Evolutionary conservation across 805 yeast genomes (phyloP).

Genomic region (Candida michaelii): DNA sequence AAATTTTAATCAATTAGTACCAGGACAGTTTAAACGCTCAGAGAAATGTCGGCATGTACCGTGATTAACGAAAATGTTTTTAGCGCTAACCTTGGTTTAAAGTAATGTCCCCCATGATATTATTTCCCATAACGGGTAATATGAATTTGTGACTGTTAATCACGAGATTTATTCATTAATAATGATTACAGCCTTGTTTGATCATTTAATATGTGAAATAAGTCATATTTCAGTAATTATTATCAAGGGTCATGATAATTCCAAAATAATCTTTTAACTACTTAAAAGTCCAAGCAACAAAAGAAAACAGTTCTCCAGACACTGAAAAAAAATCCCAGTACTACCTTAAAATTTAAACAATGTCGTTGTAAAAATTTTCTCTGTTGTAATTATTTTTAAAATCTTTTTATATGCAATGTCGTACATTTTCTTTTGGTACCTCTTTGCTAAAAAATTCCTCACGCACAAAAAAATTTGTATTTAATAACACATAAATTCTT

Average conservation of each 20-base stretch:
- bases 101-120: conserved; percentile 3
- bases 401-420: background rate
- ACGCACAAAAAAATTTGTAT: conserved; percentile 1
- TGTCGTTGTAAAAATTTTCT: background rate
- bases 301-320: background rate
- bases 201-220: no score
- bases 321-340: background rate
- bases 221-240: background rate
- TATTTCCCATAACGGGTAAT: conserved; percentile 4
- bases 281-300: background rate
- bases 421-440: conserved; percentile 4
- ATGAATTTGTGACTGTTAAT: conserved; percentile 1
- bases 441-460: conserved; percentile 4
- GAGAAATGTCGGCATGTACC: background rate
- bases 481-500: conserved; percentile 3
- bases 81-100: conserved; percentile 1
- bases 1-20: background rate
- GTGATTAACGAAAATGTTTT: background rate
- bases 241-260: background rate
- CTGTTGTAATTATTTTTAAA: background rate
- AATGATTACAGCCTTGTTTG: no score
- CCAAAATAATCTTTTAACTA: background rate
- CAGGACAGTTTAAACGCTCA: background rate
- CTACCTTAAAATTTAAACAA: background rate
- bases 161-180: background rate